Conservation (phyloP, 495 filamentous ascomycete genomes). For the Aspergillus ellipticus region DNA sequence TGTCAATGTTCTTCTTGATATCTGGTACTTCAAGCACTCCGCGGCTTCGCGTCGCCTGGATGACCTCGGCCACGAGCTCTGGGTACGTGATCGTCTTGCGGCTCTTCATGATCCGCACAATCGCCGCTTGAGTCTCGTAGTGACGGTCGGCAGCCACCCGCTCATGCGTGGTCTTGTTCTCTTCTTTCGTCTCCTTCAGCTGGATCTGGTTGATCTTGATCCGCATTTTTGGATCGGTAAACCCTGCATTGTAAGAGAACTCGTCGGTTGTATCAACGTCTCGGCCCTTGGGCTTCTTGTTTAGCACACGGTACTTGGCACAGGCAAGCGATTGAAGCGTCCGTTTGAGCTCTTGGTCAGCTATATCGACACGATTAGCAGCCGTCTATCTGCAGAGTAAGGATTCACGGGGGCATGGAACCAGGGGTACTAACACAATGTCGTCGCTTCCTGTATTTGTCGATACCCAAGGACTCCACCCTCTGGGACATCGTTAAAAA, state of each 20-base stretch:
- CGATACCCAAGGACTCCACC: slow-evolving; percentile 59
- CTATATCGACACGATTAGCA: slow-evolving; percentile 34
- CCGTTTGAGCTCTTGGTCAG: slow-evolving; percentile 73
- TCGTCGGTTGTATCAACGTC: slow-evolving; percentile 74
- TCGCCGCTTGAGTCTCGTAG: slow-evolving; percentile 94
- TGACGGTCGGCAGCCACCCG: slow-evolving; percentile 83
- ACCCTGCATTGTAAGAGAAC: slow-evolving; percentile 74
- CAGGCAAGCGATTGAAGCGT: slow-evolving; percentile 94
- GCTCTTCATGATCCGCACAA: slow-evolving; percentile 96
- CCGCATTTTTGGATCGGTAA: slow-evolving; percentile 77
- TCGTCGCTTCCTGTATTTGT: slow-evolving; percentile 66
- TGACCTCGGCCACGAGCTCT: slow-evolving; percentile 81
- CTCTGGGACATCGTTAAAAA: slow-evolving; percentile 74
- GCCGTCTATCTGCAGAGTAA: background rate
- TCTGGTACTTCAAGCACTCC: slow-evolving; percentile 78
- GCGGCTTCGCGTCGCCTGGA: slow-evolving; percentile 78
- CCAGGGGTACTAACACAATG: slow-evolving; percentile 50
- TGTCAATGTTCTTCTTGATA: slow-evolving; percentile 96
- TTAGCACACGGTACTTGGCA: slow-evolving; percentile 79
- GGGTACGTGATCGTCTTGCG: slow-evolving; percentile 79
- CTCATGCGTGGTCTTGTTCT: slow-evolving; percentile 91
- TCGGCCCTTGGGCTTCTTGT: slow-evolving; percentile 78
- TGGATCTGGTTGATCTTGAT: slow-evolving; percentile 99
- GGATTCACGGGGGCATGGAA: slow-evolving; percentile 11
- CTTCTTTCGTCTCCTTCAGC: slow-evolving; percentile 84